Conservation (phyloP, 192 early-diverging fungal genomes). For the Coemansia sp. region DNA sequence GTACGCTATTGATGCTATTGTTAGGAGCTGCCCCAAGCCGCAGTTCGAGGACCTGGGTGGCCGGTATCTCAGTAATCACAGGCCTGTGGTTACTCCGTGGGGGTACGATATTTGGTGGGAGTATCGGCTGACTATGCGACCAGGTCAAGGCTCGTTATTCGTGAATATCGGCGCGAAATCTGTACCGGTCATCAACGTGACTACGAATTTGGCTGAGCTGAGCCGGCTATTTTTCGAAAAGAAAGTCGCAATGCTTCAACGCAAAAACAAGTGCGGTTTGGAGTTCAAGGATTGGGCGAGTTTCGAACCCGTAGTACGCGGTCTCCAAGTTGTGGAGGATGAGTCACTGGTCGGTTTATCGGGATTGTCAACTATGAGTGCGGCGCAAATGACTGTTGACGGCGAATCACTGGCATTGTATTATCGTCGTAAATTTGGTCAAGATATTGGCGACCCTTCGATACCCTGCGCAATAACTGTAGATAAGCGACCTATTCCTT, state of each 20-base stretch:
- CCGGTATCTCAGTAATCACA: background rate
- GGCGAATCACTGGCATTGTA: constrained; percentile 7
- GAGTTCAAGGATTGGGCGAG: constrained; percentile 7
- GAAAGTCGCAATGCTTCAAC: background rate
- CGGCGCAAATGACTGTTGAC: constrained; percentile 1
- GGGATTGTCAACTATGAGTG: constrained; percentile 6
- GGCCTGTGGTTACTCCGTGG: background rate
- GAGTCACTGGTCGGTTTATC: background rate
- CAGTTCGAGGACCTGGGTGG: background rate
- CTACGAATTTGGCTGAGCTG: constrained; percentile 13
- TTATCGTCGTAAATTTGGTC: constrained; percentile 10
- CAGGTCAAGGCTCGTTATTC: constrained; percentile 5
- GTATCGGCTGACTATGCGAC: constrained; percentile 25
- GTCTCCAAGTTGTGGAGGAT: background rate
- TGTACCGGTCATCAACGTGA: constrained; percentile 12
- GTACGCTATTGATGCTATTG: constrained; percentile 28
- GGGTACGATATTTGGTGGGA: constrained; percentile 43
- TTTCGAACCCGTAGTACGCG: constrained; percentile 12
- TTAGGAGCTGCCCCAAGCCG: constrained; percentile 3
- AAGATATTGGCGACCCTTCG: background rate
- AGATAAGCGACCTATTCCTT: constrained; percentile 8
- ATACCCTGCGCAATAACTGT: constrained; percentile 20
- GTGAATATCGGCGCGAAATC: constrained; percentile 17
- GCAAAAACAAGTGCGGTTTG: background rate
- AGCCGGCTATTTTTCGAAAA: constrained; percentile 8